A percentile compares a stretch with the other conserved stretches of the same genome.
phyloP scores from a whole-genome alignment of 177 flowering plant genomes.

The Vitis hybrid region DNA sequence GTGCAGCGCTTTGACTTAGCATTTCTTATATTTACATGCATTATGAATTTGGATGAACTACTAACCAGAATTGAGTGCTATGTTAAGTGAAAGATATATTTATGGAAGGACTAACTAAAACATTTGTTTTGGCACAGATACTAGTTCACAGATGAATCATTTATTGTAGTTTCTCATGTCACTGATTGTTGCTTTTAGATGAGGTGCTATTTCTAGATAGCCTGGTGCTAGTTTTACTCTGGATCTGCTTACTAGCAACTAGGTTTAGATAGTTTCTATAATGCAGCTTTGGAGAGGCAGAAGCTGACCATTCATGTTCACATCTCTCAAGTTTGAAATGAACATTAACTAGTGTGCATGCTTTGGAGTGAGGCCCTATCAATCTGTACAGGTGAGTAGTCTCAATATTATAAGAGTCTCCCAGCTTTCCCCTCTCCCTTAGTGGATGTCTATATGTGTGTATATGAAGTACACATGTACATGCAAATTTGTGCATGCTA shows the following conservation, averaged over 20 bases:
- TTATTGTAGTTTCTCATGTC: not conserved
- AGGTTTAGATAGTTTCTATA: constrained; percentile 13
- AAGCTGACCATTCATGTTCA: not conserved
- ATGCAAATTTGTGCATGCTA: too few species aligned
- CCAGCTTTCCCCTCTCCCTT: not conserved
- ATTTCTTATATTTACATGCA: too few species aligned
- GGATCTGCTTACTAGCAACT: constrained; percentile 14
- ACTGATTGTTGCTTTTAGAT: constrained; percentile 3
- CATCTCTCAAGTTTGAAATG: constrained; percentile 2
- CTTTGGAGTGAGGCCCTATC: constrained; percentile 2
- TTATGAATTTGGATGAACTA: not conserved
- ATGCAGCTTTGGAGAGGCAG: constrained; percentile 15
- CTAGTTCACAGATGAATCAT: not conserved
- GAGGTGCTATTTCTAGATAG: not conserved
- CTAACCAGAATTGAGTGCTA: not conserved
- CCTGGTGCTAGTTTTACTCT: not conserved
- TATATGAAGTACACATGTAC: not conserved
- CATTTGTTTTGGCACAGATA: not conserved
- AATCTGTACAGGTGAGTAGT: constrained; percentile 12
- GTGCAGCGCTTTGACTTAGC: not conserved
- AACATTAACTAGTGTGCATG: not conserved
- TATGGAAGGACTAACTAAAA: not conserved
- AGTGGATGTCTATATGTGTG: not conserved
- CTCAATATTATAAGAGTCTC: not conserved
- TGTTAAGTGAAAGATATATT: not conserved